Percentiles rank a stretch among this genome's conserved stretches.
These are phyloP conservation scores for Novakomyces olei DNA, from an alignment of 805 yeast species.

Conservation along the genomic window DNA sequence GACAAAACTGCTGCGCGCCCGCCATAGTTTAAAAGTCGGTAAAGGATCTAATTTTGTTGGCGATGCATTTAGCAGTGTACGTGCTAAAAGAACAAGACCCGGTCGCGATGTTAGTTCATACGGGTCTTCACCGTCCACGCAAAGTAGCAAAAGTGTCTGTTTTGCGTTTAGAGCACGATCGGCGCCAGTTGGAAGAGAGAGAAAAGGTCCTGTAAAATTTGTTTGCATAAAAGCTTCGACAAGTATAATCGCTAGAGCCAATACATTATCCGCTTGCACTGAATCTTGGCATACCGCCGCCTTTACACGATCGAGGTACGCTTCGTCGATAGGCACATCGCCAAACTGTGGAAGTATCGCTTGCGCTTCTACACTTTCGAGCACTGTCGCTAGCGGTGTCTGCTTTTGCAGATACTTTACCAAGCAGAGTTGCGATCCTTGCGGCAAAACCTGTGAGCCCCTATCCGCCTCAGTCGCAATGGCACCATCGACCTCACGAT, in stretches of 20 bases:
- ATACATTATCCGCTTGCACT: too few species aligned
- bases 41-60: neutral
- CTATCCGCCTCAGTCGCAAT: constrained; percentile 2
- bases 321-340: too few species aligned
- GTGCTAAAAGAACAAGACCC: neutral
- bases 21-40: constrained; percentile 13
- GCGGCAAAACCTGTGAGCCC: constrained; percentile 2
- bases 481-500: neutral
- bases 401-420: too few species aligned
- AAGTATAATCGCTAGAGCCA: neutral
- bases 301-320: too few species aligned
- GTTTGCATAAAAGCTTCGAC: constrained; percentile 2
- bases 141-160: neutral
- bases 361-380: too few species aligned
- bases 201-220: constrained; percentile 3
- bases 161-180: neutral
- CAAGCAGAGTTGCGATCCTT: too few species aligned
- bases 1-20: constrained; percentile 15
- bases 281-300: too few species aligned
- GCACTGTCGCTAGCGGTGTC: too few species aligned
- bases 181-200: constrained; percentile 1
- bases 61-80: neutral
- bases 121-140: constrained; percentile 3
- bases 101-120: constrained; percentile 2
- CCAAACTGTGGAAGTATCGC: too few species aligned